Conservation (phyloP, 441 rosid genomes). For the Euphorbia celastroides region DNA sequence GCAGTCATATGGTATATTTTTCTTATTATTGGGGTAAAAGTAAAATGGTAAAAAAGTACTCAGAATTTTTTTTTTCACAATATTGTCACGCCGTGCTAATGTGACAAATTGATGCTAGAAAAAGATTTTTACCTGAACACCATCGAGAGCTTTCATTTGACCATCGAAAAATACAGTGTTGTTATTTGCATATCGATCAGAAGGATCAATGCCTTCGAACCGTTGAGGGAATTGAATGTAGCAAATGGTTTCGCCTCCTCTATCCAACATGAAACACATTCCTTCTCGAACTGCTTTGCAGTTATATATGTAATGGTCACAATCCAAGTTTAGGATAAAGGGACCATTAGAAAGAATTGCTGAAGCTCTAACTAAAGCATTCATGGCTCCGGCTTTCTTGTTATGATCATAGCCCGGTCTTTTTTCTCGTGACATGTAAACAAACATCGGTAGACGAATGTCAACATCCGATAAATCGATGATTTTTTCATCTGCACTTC, state of each 20-base stretch:
- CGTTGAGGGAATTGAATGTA: slow-evolving; percentile 90
- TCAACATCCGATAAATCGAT: slow-evolving; percentile 66
- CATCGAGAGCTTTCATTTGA: slow-evolving; percentile 91
- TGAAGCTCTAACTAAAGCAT: slow-evolving; percentile 72
- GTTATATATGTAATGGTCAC: slow-evolving; percentile 84
- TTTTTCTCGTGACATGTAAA: slow-evolving; percentile 74
- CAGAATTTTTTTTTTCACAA: too few relatives aligned
- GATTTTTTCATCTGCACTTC: slow-evolving; percentile 54
- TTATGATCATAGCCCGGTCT: slow-evolving; percentile 88
- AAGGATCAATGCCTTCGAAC: slow-evolving; percentile 93
- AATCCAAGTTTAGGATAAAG: slow-evolving; percentile 83
- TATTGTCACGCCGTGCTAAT: too few relatives aligned
- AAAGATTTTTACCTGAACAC: slow-evolving; percentile 52
- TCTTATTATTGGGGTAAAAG: too few relatives aligned
- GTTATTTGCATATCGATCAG: slow-evolving; percentile 83
- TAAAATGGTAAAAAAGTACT: too few relatives aligned
- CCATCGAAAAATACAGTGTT: slow-evolving; percentile 89
- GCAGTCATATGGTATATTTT: neutral
- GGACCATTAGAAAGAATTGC: slow-evolving; percentile 82
- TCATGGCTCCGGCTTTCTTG: slow-evolving; percentile 96
- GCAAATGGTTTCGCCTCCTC: slow-evolving; percentile 79
- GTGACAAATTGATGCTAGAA: too few relatives aligned
- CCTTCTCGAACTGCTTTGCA: slow-evolving; percentile 84
- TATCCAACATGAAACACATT: slow-evolving; percentile 93
- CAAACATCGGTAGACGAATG: slow-evolving; percentile 79